phyloP scores from a whole-genome alignment of 345 rosid species.

The Dipteronia dyeriana region DNA sequence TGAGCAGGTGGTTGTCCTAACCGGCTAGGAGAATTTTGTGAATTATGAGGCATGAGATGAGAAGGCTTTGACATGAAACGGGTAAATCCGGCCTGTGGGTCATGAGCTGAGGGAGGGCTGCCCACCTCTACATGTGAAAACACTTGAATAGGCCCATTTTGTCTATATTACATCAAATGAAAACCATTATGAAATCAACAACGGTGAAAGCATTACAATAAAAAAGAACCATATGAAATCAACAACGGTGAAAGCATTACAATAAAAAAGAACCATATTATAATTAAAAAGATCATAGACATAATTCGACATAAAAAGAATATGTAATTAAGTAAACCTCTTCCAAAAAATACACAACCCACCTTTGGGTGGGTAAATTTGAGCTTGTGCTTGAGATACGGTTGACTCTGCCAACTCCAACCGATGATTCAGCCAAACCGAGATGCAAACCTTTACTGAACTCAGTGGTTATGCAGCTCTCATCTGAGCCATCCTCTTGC shows the following conservation, averaged over 20 bases:
- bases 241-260: not conserved
- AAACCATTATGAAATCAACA: constrained; percentile 13
- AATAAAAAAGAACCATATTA: not conserved
- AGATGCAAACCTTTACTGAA: constrained; percentile 74
- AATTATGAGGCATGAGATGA: constrained; percentile 49
- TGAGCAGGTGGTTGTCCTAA: constrained; percentile 81
- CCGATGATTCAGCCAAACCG: constrained; percentile 56
- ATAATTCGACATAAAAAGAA: not conserved
- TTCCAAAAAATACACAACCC: constrained; percentile 11
- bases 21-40: constrained; percentile 88
- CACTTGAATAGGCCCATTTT: constrained; percentile 57
- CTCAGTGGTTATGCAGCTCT: constrained; percentile 53
- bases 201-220: not conserved
- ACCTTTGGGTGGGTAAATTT: constrained; percentile 63
- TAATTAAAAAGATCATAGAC: not conserved
- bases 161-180: constrained; percentile 45
- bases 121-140: constrained; percentile 65
- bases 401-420: constrained; percentile 54
- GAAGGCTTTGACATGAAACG: constrained; percentile 61
- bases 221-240: not conserved
- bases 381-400: constrained; percentile 43
- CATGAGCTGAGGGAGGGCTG: constrained; percentile 69
- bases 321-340: constrained; percentile 8
- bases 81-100: constrained; percentile 57
- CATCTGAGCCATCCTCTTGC: constrained; percentile 79